phyloP scores from a whole-genome alignment of 371 early-diverging fungal species.

The Mucor irregularis region DNA sequence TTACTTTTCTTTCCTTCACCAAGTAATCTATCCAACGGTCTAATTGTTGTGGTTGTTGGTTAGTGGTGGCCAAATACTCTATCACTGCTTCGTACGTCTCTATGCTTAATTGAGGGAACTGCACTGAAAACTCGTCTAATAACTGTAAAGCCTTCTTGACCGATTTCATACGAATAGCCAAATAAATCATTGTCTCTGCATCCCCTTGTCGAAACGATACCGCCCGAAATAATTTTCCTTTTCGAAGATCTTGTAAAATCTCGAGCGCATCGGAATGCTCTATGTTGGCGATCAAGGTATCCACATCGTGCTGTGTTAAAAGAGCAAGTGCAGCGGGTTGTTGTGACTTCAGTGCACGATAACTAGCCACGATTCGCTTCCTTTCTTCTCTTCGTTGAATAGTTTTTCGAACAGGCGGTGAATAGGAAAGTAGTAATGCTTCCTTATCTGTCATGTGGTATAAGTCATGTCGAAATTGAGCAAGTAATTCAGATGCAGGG shows the following conservation, averaged over 20 bases:
- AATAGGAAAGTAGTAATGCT: neutral
- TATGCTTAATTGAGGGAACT: conserved; percentile 10
- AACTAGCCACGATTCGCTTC: conserved; percentile 11
- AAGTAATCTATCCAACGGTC: conserved; percentile 27
- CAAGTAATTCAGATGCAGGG: conserved; percentile 1
- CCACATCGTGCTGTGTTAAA: conserved; percentile 14
- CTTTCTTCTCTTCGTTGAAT: conserved; percentile 10
- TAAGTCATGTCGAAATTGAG: conserved; percentile 18
- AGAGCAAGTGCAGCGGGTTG: neutral
- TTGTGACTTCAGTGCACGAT: conserved; percentile 2
- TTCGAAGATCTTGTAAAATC: conserved; percentile 20
- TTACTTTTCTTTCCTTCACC: too few species aligned
- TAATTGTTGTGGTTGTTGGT: conserved; percentile 12
- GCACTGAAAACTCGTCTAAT: conserved; percentile 1
- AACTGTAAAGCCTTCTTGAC: conserved; percentile 14
- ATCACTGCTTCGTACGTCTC: conserved; percentile 31
- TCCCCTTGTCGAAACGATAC: conserved; percentile 11
- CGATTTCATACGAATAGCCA: conserved; percentile 11
- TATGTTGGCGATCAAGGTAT: too few species aligned
- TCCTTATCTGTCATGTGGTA: conserved; percentile 6
- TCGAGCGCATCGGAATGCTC: conserved; percentile 3
- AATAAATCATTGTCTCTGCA: conserved; percentile 17
- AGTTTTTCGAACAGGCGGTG: neutral
- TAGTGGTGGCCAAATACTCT: conserved; percentile 15
- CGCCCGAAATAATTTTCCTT: conserved; percentile 8